Base-by-base conservation (phyloP, 2,329 filamentous ascomycete genomes). In the Fulvia fulva region DNA sequence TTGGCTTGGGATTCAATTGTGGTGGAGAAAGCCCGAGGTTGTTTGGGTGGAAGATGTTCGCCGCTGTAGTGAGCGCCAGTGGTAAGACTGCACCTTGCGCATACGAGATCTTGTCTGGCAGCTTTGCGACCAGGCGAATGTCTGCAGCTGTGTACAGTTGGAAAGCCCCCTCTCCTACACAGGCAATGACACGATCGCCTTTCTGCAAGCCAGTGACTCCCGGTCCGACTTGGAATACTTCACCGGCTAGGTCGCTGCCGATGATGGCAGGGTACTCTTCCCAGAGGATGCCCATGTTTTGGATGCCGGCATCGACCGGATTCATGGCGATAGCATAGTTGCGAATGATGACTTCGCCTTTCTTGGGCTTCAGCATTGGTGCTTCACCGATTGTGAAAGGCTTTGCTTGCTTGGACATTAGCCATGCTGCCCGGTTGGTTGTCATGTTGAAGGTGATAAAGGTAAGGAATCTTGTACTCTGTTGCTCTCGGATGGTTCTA, bases 291-390 rank as follows among this genome's bases (percentile, higher is more conserved):
- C 65, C 68, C 44, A 58, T 22, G 44, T 49, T 57, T 63, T 75
- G 71, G 23, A 75, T 67, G 8, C 65, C 65, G 45, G 64, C 71
- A 58, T 80, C 77, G 8, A 71, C 61, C 5, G 74, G 73, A 56
- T 77, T 76, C 52, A 77, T 69, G 6, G 73, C 75, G 8, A 73
- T 63, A n/a, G 73, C 74, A 23, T 59, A 57, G 41, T 71, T 71
- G 43, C 69, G 65, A 55, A 77, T 68, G n/a, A 75, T 60, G 30
- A 77, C 63, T 53, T 75, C 68, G 58, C 71, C 60, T 1, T 62
- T 26, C 12, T 53, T 59, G 1, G 63, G 63, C 23, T 26, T 32
- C 8, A 65, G 64, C 21, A 64, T 60, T 5, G 65, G 66, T 1
- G 67, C 67, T 23, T 53, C 22, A 28, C 50, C 44, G 52, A 70